Conservation (phyloP, 2,329 filamentous ascomycete species). For the Aspergillus sojae region DNA sequence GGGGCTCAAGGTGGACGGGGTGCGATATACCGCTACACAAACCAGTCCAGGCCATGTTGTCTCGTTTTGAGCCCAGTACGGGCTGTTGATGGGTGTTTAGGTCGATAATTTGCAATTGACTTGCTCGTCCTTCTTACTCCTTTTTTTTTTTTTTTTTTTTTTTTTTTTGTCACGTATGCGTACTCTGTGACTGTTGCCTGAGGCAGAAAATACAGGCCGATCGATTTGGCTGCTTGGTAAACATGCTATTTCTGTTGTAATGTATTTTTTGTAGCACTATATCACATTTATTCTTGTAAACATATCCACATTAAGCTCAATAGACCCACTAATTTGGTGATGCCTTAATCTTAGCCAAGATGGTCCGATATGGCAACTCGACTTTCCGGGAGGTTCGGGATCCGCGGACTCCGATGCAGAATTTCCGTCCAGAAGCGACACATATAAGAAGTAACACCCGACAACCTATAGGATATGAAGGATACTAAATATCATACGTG, state of each 20-base stretch:
- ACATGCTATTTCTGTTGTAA: too few relatives aligned
- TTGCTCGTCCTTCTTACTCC: too few relatives aligned
- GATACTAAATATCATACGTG: too few relatives aligned
- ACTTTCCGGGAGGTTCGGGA: neutral
- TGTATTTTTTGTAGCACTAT: too few relatives aligned
- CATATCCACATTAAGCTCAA: too few relatives aligned
- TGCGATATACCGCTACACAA: constrained; percentile 15
- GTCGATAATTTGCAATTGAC: too few relatives aligned
- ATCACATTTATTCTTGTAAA: too few relatives aligned
- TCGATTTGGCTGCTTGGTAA: too few relatives aligned
- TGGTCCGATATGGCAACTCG: constrained; percentile 1
- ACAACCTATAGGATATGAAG: neutral
- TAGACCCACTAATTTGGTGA: too few relatives aligned
- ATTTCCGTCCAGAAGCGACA: neutral
- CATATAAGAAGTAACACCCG: neutral
- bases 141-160: neutral
- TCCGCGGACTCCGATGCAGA: neutral
- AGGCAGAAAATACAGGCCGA: neutral
- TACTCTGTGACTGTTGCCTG: neutral
- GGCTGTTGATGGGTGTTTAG: too few relatives aligned
- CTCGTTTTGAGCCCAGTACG: neutral
- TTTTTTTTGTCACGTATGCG: too few relatives aligned
- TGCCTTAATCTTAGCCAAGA: neutral
- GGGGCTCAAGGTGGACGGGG: constrained; percentile 20
- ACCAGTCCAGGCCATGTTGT: neutral